Evolutionary conservation across 2,329 filamentous ascomycete genomes (phyloP), one percentile per base, ranked within the genome.

Genomic region (Aspergillus proliferans): DNA sequence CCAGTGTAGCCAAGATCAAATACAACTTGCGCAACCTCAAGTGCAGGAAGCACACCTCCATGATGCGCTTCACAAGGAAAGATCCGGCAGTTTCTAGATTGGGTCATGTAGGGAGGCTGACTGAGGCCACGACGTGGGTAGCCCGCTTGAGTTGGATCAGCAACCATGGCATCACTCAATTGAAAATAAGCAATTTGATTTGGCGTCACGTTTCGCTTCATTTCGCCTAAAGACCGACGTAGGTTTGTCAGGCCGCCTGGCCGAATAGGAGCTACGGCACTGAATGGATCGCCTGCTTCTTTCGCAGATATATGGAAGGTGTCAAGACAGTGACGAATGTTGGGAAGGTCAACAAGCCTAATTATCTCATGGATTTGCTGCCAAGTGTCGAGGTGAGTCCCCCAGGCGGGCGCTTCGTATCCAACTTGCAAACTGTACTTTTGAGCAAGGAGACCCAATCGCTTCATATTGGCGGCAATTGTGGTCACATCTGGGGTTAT

Each of bases 311-410:
- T 86, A 66, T 90, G 87, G 71, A 88, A 91, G 0, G 83, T 88
- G 68, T 91, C 87, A 26, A 90, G 74, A 61, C 85, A 89, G 28
- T 89, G 72, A 14, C 86, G 86, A 60, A 91, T 88, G 67, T 90
- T 91, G n/a, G 76, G 66, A n/a, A 84, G 69, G 64, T 87, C 73
- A 33, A 90, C 85, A 10, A 71, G 71, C 53, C 76, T 70, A 0
- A 90, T 81, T 3, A 88, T 71, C 10, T 85, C 80, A 85, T 85
- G 91, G 54, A 80, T 83, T 5, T 73, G 69, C 64, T 89, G 85
- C 87, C 87, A 91, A 0, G 75, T 82, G 61, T 88, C 77, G 50
- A 83, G 73, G 44, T 81, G 76, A 0, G 85, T 87, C 12, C 85
- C 86, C 79, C 83, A 91, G 56, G 79, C 82, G 3, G 91, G 73